Evolutionary conservation across 148 eudicot species (phyloP), one percentile per base, ranked within the genome.

Genomic region (Silene latifolia): DNA sequence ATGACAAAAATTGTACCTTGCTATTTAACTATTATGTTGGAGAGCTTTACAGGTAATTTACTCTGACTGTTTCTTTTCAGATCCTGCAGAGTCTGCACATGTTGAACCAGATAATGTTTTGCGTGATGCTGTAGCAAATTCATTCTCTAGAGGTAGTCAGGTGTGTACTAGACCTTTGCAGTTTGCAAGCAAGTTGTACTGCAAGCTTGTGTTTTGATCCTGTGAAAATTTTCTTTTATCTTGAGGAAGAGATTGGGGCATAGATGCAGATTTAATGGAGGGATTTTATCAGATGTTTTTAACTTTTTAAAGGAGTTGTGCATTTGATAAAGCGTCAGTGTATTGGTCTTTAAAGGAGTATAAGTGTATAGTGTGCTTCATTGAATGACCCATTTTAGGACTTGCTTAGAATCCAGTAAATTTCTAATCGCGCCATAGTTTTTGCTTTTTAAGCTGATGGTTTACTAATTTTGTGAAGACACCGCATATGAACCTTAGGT

Each of bases 81-180:
- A 59, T 63, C 27, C 54, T 63, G 73, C 62, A 32, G 80, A 77
- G 69, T 58, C 67, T 44, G 13, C 70, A 23, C 80, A 61, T 70
- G 74, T 70, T 69, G 53, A 35, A 44, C 64, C 66, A 51, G 73
- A 77, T 13, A 25, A 53, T 69, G 78, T 47, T 25, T 53, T 79
- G 80, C 59, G 19, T 68, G 62, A 74, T 48, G 79, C 76, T 73
- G 73, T 58, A 12, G 69, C 29, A 17, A 64, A 62, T 64, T 60
- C 21, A 12, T 67, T 18, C 27, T 54, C 61, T 21, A 73, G 67
- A 73, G 47, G 23, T 44, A 56, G 58, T 71, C 79, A 82, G 78
- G 85, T 82, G 59, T 19, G 35, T 57, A 51, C 69, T 77, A 15
- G 39, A 67, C 4, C 3, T 51, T 51, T 19, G 19, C 13, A 3